Percentiles rank a stretch among this genome's conserved stretches.
Evolutionary conservation across 495 filamentous ascomycete species (phyloP).

Genomic region (Lasiosphaeriaceae sp.): DNA sequence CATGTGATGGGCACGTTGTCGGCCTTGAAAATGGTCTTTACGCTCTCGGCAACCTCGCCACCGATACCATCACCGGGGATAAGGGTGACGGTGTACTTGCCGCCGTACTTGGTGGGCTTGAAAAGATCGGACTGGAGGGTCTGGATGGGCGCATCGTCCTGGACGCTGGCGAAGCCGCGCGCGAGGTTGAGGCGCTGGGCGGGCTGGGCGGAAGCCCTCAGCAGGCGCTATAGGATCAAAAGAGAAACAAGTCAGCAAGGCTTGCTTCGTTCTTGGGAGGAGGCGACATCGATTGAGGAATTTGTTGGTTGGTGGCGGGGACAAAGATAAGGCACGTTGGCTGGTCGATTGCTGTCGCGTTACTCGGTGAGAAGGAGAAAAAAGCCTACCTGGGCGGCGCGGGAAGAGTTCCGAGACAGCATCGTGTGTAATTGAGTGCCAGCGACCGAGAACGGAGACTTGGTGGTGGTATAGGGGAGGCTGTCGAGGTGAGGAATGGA

Average conservation of each 20-base stretch:
- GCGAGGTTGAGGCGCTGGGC: conserved; percentile 38
- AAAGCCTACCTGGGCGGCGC: conserved; percentile 43
- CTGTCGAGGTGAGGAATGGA: conserved; percentile 3
- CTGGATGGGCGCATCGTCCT: conserved; percentile 77
- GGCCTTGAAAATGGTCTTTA: conserved; percentile 98
- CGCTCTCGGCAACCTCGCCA: conserved; percentile 94
- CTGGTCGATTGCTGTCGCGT: background rate
- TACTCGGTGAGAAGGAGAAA: background rate
- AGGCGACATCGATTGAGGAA: conserved; percentile 8
- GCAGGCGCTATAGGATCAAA: conserved; percentile 45
- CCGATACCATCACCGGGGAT: conserved; percentile 99
- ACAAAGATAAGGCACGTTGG: background rate
- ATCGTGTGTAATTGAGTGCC: conserved; percentile 40
- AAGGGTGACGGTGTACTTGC: conserved; percentile 97
- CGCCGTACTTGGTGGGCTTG: conserved; percentile 98
- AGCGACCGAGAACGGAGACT: conserved; percentile 8
- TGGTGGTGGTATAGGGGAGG: conserved; percentile 1
- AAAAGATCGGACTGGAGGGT: conserved; percentile 81
- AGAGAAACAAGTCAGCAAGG: conserved; percentile 26
- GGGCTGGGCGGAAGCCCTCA: conserved; percentile 50
- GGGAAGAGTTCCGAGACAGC: conserved; percentile 57
- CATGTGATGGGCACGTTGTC: conserved; percentile 98
- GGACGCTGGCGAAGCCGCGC: conserved; percentile 66
- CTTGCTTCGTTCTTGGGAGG: too few relatives aligned
- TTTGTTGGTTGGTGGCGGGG: background rate